Base-by-base conservation (phyloP, 2,329 filamentous ascomycete species). In the Cladophialophora chaetospira region DNA sequence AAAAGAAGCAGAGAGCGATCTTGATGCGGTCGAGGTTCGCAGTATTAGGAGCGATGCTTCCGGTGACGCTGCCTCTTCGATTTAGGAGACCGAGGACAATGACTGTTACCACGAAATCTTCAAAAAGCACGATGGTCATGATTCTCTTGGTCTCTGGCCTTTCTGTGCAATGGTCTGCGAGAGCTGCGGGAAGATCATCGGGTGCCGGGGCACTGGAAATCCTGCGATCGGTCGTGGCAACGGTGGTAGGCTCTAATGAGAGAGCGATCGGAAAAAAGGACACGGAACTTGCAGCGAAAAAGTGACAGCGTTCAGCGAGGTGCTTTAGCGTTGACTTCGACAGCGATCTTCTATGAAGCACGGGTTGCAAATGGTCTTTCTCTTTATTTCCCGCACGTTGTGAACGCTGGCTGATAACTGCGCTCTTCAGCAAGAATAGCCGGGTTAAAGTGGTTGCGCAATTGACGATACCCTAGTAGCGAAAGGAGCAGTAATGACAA, bases 61-160 rank as follows among this genome's bases (percentile, higher is more conserved):
- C 15, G 3, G 2, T 1, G n/a, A 26, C 21, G 1, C 13, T 36
- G 23, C 29, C 21, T 2, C n/a, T 29, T 35, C 28, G 21, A 15
- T 33, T 11, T 21, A 17, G 15, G 26, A 15, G 1, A 13, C 13
- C 29, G 45, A 33, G 29, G 45, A 29, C 15, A 48, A 11, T 13
- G 5, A 35, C 8, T 53, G 48, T 19, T 19, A 31, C 6, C 54
- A 51, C 31, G 15, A 28, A 5, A 26, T 5, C 23, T 46, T 51
- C 42, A 11, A 3, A 28, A 52, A 40, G 21, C 25, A 51, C 23
- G 42, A 57, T 33, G 54, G 47, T 15, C 6, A 10, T 9, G 43
- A 38, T 42, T 49, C 55, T 9, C 29, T 51, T 21, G 56, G 56
- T 13, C 38, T 55, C 2, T 55, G 56, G 56, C 51, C 51, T 38